These are phyloP conservation scores for Acacia concinna DNA, from an alignment of 331 rosid genomes.

Conservation along the genomic window DNA sequence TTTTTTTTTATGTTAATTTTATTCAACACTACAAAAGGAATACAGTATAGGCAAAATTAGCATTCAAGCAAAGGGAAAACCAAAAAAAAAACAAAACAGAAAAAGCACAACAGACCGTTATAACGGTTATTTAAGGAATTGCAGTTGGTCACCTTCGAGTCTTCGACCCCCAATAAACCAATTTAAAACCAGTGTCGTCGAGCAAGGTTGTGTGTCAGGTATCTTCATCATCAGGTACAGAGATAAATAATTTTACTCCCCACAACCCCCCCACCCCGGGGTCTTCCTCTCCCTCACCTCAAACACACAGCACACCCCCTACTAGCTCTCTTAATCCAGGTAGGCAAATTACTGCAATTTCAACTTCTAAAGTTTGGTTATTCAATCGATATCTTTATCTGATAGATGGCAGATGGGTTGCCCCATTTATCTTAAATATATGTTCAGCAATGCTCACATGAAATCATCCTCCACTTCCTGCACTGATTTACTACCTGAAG, in stretches of 20 bases:
- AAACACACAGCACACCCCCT: background rate
- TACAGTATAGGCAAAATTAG: background rate
- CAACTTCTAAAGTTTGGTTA: conserved; percentile 10
- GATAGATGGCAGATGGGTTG: background rate
- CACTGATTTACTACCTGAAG: conserved; percentile 57
- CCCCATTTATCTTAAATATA: background rate
- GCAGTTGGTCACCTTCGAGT: background rate
- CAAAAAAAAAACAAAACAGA: background rate
- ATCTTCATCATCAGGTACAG: background rate
- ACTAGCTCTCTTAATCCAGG: background rate
- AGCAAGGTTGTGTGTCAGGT: background rate
- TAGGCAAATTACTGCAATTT: background rate
- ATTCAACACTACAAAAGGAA: background rate
- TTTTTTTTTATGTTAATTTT: background rate
- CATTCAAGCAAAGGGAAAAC: background rate
- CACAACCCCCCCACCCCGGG: background rate
- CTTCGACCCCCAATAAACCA: background rate
- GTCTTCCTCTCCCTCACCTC: background rate
- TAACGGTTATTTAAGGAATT: background rate
- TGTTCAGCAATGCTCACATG: conserved; percentile 6
- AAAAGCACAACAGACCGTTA: background rate
- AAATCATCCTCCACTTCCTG: conserved; percentile 60
- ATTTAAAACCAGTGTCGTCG: background rate
- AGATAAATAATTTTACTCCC: background rate
- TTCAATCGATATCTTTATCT: background rate